Conservation (phyloP, 1,139 yeast species). For the Diutina pseudorugosa region DNA sequence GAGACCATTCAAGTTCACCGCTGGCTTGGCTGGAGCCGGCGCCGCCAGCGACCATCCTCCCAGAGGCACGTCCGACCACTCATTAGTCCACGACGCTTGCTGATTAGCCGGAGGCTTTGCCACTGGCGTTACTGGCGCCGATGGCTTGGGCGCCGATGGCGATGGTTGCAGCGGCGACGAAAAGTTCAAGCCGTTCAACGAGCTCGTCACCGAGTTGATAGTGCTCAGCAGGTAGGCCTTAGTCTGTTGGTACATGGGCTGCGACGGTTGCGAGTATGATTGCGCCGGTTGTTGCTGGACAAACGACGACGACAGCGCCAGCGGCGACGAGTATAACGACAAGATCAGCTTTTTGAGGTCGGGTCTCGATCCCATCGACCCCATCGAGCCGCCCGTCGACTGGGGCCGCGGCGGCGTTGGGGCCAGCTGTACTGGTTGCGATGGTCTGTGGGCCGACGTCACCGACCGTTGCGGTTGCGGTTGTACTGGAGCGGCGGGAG, state of each 20-base stretch:
- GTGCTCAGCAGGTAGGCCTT: slow-evolving; percentile 7
- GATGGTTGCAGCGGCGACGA: slow-evolving; percentile 4
- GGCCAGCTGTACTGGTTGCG: slow-evolving; percentile 6
- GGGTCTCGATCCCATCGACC: slow-evolving; percentile 19
- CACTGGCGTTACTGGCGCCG: neutral
- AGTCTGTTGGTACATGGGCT: slow-evolving; percentile 10
- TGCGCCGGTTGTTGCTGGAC: neutral
- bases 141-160: neutral
- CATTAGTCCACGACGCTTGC: slow-evolving; percentile 19
- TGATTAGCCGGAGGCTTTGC: slow-evolving; percentile 6
- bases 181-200: slow-evolving; percentile 26
- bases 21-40: slow-evolving; percentile 6
- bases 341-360: slow-evolving; percentile 86
- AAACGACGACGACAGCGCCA: slow-evolving; percentile 14
- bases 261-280: slow-evolving; percentile 9
- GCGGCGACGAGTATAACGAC: slow-evolving; percentile 73
- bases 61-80: slow-evolving; percentile 21
- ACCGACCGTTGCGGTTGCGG: neutral
- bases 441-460: neutral
- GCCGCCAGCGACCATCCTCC: slow-evolving; percentile 8
- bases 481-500: slow-evolving; percentile 4
- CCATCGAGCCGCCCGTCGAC: slow-evolving; percentile 21
- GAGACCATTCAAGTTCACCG: slow-evolving; percentile 12
- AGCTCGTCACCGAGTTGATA: slow-evolving; percentile 17
- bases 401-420: slow-evolving; percentile 16